Conservation (phyloP, 441 rosid species). For the Theobroma grandiflorum region DNA sequence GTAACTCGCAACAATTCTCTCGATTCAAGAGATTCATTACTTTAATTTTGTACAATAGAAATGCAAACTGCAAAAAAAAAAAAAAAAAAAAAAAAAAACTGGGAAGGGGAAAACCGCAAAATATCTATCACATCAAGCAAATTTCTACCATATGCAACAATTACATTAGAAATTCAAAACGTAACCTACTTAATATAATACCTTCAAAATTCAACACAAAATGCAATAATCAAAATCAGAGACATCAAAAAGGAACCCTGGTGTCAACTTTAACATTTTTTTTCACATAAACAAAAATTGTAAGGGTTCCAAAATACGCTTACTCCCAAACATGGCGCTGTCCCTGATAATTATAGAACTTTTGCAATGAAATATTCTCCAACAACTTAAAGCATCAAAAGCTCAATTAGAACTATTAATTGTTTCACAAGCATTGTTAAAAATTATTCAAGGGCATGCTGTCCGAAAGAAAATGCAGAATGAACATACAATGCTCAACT, state of each 20-base stretch:
- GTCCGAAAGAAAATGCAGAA: neutral
- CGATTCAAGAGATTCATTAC: neutral
- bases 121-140: conserved; percentile 9
- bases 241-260: neutral
- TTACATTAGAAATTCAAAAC: neutral
- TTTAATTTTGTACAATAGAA: neutral
- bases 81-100: neutral
- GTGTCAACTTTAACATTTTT: neutral
- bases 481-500: neutral
- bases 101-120: neutral
- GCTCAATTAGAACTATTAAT: neutral
- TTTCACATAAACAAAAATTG: neutral
- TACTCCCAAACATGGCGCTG: neutral
- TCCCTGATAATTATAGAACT: neutral
- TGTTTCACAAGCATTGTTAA: neutral
- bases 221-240: neutral
- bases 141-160: neutral
- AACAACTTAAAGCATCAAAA: neutral
- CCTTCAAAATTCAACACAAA: neutral
- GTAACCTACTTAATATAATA: neutral
- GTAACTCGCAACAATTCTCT: neutral
- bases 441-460: neutral
- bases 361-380: neutral
- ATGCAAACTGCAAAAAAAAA: neutral
- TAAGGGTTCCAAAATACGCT: neutral